A percentile compares a stretch with the other conserved stretches of the same genome.
Conservation (phyloP, 345 rosid genomes). For the Gossypium mustelinum region DNA sequence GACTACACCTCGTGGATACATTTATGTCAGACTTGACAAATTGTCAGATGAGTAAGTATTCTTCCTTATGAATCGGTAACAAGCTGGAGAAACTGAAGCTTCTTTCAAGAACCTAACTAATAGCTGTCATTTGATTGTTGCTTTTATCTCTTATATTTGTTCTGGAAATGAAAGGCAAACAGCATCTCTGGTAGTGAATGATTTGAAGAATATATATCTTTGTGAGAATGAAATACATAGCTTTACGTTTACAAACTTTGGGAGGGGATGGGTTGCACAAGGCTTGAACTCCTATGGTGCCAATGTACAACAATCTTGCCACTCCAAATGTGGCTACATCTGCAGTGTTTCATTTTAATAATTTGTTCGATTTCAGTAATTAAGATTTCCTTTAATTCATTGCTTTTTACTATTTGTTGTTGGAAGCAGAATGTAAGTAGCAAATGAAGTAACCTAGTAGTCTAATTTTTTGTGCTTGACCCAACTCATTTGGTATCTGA, state of each 20-base stretch:
- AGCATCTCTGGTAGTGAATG: background rate
- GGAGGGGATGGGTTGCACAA: no score
- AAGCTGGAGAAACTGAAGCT: background rate
- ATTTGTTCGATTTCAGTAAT: background rate
- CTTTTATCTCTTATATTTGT: background rate
- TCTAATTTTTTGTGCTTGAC: background rate
- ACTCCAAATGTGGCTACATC: no score
- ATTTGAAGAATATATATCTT: background rate
- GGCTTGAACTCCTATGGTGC: no score
- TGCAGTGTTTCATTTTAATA: background rate
- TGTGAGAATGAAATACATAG: background rate
- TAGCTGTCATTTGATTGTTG: background rate
- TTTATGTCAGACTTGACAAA: conserved; percentile 78
- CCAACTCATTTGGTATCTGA: background rate
- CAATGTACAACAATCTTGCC: no score
- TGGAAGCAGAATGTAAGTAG: background rate
- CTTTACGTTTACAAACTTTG: no score
- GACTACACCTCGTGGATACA: conserved; percentile 72
- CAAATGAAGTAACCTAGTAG: background rate
- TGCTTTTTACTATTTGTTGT: background rate
- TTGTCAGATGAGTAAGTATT: conserved; percentile 52
- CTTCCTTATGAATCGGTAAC: background rate
- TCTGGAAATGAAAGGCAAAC: background rate
- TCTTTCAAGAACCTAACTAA: background rate
- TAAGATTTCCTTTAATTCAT: background rate